A percentile compares a stretch with the other conserved stretches of the same genome.
Evolutionary conservation across 2,329 filamentous ascomycete genomes (phyloP).

Genomic region (Claviceps purpurea): DNA sequence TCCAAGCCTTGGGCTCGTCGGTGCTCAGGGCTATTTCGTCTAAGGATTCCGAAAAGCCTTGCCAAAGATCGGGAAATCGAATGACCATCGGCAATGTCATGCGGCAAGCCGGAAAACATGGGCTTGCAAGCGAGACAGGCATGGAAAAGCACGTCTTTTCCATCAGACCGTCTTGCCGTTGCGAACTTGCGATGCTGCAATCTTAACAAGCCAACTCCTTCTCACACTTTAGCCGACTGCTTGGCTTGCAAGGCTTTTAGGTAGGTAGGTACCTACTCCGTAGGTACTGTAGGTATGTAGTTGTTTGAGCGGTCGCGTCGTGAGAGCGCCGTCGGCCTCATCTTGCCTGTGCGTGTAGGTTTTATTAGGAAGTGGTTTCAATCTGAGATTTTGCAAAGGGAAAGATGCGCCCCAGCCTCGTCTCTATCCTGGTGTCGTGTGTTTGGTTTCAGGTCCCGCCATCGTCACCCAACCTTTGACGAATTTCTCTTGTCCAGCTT

Average conservation of each 20-base stretch:
- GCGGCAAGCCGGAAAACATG: neutral
- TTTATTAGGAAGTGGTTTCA: no score
- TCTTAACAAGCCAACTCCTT: neutral
- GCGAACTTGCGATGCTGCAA: neutral
- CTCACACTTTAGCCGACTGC: neutral
- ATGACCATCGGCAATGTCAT: neutral
- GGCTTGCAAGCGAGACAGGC: neutral
- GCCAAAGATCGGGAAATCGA: neutral
- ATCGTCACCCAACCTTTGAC: neutral
- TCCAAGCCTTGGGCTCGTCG: neutral
- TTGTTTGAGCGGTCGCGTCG: neutral
- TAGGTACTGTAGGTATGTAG: no score
- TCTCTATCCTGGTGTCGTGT: neutral
- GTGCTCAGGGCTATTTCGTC: neutral
- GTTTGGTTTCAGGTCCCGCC: neutral
- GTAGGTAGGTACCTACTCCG: no score
- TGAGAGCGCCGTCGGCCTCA: no score
- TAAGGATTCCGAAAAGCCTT: neutral
- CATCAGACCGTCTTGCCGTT: neutral
- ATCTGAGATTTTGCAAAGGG: no score
- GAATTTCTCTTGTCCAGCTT: neutral
- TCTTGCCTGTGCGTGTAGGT: no score
- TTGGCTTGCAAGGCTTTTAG: neutral
- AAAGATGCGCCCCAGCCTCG: no score
- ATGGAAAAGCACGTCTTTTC: neutral